Percentiles rank a stretch among this genome's conserved stretches.
These are phyloP conservation scores for Schwanniomyces occidentalis DNA, from an alignment of 805 yeast species.

Conservation along the genomic window DNA sequence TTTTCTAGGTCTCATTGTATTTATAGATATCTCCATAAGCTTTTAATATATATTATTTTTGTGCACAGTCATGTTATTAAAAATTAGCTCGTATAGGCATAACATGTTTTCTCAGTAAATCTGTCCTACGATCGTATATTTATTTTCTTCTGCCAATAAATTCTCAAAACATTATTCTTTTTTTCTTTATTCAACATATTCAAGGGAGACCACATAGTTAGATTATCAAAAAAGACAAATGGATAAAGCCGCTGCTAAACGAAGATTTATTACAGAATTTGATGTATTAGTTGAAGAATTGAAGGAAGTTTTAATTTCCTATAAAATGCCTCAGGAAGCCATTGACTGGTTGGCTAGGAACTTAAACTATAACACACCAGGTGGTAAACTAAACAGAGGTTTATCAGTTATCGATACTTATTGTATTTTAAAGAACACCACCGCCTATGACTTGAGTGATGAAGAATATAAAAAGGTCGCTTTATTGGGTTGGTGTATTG, in stretches of 20 bases:
- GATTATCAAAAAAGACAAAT: slow-evolving; percentile 11
- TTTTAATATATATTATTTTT: slow-evolving; percentile 4
- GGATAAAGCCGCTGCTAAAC: slow-evolving; percentile 43
- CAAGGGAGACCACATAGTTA: no score
- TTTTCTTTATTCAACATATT: no score
- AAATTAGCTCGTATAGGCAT: no score
- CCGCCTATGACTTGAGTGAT: slow-evolving; percentile 56
- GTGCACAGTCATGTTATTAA: slow-evolving; percentile 2
- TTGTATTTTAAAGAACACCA: slow-evolving; percentile 65
- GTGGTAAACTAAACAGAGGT: slow-evolving; percentile 97
- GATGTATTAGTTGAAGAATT: slow-evolving; percentile 79
- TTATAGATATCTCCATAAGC: slow-evolving; percentile 5
- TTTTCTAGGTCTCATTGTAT: slow-evolving; percentile 1
- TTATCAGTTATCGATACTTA: slow-evolving; percentile 93
- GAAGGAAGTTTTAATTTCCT: slow-evolving; percentile 54
- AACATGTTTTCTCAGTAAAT: no score
- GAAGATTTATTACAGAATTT: slow-evolving; percentile 65
- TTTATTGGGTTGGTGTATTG: slow-evolving; percentile 92
- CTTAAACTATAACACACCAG: slow-evolving; percentile 86
- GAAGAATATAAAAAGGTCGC: slow-evolving; percentile 84
- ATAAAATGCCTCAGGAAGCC: slow-evolving; percentile 86
- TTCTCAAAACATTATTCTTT: no score
- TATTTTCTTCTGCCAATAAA: no score
- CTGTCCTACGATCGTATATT: no score
- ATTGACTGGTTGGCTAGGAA: slow-evolving; percentile 77